A percentile compares a stretch with the other conserved stretches of the same genome.
Conservation (phyloP, 2,329 filamentous ascomycete species). For the Nemania serpens region DNA sequence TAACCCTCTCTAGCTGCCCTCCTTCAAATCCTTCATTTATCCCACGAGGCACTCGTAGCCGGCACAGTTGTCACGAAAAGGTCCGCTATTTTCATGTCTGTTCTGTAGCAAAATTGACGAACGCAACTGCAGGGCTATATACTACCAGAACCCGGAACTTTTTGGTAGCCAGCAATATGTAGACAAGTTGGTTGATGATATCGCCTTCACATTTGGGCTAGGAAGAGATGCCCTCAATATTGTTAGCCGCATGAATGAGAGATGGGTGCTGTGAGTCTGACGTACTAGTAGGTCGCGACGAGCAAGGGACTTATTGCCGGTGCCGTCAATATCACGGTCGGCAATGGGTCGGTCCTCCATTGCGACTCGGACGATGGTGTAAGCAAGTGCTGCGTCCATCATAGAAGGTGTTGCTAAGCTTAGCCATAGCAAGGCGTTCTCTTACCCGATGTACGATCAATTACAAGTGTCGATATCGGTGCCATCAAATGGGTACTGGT, state of each 20-base stretch:
- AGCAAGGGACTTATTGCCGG: conserved; percentile 75
- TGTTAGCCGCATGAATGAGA: conserved; percentile 49
- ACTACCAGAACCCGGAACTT: conserved; percentile 74
- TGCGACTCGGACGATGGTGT: conserved; percentile 41
- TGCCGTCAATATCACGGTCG: conserved; percentile 49
- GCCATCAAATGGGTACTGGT: conserved; percentile 68
- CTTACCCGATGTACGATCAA: conserved; percentile 59
- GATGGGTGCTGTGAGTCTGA: neutral
- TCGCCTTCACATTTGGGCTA: conserved; percentile 71
- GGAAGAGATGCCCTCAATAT: conserved; percentile 71
- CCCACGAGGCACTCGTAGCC: conserved; percentile 61
- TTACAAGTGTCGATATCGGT: conserved; percentile 56
- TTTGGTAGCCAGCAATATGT: conserved; percentile 72
- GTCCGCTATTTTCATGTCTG: conserved; percentile 43
- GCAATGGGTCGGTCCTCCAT: conserved; percentile 37
- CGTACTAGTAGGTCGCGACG: conserved; percentile 63
- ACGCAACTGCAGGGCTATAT: conserved; percentile 68
- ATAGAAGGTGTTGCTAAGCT: conserved; percentile 1
- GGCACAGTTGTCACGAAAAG: conserved; percentile 65
- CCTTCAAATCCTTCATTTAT: conserved; percentile 62
- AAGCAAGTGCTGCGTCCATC: conserved; percentile 11
- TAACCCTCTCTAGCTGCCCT: conserved; percentile 52
- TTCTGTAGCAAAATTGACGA: neutral
- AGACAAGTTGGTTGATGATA: conserved; percentile 73
- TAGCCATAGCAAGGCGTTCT: conserved; percentile 57